Evolutionary conservation across 2,329 filamentous ascomycete genomes (phyloP).

Genomic region (Teratosphaeriaceae sp.): DNA sequence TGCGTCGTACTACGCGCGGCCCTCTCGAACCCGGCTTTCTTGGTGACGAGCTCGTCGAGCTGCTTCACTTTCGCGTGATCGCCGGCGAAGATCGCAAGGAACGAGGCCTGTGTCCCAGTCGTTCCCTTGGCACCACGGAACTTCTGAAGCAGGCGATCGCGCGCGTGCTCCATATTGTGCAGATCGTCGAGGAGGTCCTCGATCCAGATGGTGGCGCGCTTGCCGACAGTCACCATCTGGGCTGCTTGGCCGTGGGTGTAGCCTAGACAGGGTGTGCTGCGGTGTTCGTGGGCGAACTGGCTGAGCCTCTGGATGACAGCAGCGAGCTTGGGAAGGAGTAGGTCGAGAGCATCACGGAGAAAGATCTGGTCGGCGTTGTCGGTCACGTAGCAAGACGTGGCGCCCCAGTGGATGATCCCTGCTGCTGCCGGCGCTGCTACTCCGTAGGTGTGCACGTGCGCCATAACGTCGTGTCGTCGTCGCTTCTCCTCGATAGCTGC

Average conservation of each 20-base stretch:
- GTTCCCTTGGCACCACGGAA: slow-evolving; percentile 72
- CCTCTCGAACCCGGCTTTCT: slow-evolving; percentile 58
- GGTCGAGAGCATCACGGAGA: slow-evolving; percentile 64
- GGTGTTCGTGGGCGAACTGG: slow-evolving; percentile 65
- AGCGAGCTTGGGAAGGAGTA: slow-evolving; percentile 72
- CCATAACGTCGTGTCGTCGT: slow-evolving; percentile 46
- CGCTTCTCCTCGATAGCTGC: slow-evolving; percentile 45
- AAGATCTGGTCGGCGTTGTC: slow-evolving; percentile 72
- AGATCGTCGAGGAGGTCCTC: slow-evolving; percentile 73
- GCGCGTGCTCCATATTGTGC: slow-evolving; percentile 62
- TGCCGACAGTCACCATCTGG: slow-evolving; percentile 53
- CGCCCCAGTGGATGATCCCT: slow-evolving; percentile 75
- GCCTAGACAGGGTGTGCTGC: slow-evolving; percentile 63
- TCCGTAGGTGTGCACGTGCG: slow-evolving; percentile 57
- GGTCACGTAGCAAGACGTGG: slow-evolving; percentile 58
- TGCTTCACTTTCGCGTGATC: slow-evolving; percentile 55
- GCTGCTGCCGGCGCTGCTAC: slow-evolving; percentile 67
- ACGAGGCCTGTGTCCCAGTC: slow-evolving; percentile 72
- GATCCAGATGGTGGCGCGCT: slow-evolving; percentile 65
- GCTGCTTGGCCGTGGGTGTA: slow-evolving; percentile 69
- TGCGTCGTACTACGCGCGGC: slow-evolving; percentile 63
- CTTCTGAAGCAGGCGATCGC: slow-evolving; percentile 51
- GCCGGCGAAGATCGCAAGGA: slow-evolving; percentile 61
- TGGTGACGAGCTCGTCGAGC: slow-evolving; percentile 56
- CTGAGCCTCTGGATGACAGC: slow-evolving; percentile 70